Percentiles rank a stretch among this genome's conserved stretches.
Evolutionary conservation across 1,139 yeast species (phyloP).

Genomic region (Yamadazyma kanchanaburiensis): DNA sequence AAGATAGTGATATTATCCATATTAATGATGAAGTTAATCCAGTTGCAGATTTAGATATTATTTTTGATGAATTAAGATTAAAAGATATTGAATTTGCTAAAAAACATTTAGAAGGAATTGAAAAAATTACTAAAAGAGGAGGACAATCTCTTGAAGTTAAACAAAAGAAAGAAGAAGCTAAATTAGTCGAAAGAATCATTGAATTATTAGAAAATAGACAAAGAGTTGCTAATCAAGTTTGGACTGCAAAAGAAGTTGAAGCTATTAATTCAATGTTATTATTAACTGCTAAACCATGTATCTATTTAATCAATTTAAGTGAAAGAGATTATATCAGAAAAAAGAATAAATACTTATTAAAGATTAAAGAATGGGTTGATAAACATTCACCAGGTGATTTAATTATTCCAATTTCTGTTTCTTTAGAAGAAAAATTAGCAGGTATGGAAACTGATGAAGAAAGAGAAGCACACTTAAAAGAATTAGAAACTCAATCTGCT

Average conservation of each 20-base stretch:
- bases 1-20: conserved; percentile 96
- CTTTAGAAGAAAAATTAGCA: conserved; percentile 89
- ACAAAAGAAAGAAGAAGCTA: conserved; percentile 90
- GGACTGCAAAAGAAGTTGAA: conserved; percentile 92
- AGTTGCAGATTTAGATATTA: conserved; percentile 89
- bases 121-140: conserved; percentile 87
- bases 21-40: conserved; percentile 98
- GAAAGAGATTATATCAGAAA: conserved; percentile 94
- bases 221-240: conserved; percentile 86
- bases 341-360: conserved; percentile 91
- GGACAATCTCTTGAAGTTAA: conserved; percentile 95
- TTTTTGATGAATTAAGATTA: conserved; percentile 86
- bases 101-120: conserved; percentile 84
- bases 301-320: conserved; percentile 88
- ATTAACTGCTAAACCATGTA: conserved; percentile 94
- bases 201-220: conserved; percentile 75
- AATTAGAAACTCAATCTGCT: conserved; percentile 77
- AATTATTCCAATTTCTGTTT: conserved; percentile 91
- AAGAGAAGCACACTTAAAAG: conserved; percentile 86
- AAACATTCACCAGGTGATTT: conserved; percentile 89
- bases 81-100: conserved; percentile 95
- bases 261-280: conserved; percentile 81
- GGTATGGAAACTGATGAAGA: conserved; percentile 88
- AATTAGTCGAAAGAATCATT: conserved; percentile 73
- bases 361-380: conserved; percentile 97